Percentiles rank a stretch among this genome's conserved stretches.
Evolutionary conservation across 345 rosid genomes (phyloP).

Genomic region (Tarenaya hassleriana): DNA sequence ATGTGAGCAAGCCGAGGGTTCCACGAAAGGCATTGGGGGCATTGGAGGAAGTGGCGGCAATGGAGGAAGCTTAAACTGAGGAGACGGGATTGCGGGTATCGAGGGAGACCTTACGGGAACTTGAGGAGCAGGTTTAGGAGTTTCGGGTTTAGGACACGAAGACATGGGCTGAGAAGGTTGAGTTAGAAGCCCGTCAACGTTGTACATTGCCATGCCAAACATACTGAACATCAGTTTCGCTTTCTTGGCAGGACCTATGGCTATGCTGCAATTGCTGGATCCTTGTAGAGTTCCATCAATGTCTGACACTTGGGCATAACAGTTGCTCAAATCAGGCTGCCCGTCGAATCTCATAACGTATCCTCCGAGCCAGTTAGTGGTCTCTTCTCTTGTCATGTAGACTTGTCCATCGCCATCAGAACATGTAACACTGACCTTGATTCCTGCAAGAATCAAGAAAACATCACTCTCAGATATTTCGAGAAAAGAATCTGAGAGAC

Average conservation of each 20-base stretch:
- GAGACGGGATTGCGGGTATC: slow-evolving; percentile 31
- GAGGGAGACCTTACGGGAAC: slow-evolving; percentile 24
- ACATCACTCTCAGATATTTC: not conserved
- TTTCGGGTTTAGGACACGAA: slow-evolving; percentile 40
- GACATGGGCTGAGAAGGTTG: slow-evolving; percentile 66
- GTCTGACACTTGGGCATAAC: slow-evolving; percentile 58
- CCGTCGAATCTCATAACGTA: slow-evolving; percentile 71
- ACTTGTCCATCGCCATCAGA: slow-evolving; percentile 47
- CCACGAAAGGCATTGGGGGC: slow-evolving; percentile 49
- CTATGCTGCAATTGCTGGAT: slow-evolving; percentile 39
- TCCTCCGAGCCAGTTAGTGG: slow-evolving; percentile 60
- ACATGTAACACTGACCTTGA: slow-evolving; percentile 54
- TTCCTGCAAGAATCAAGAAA: slow-evolving; percentile 40
- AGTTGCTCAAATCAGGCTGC: slow-evolving; percentile 62
- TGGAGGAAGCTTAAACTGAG: slow-evolving; percentile 48
- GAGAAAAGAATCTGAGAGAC: too few species aligned
- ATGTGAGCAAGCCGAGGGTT: slow-evolving; percentile 73
- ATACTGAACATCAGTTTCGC: slow-evolving; percentile 45
- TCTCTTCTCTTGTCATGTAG: slow-evolving; percentile 64
- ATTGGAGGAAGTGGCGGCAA: slow-evolving; percentile 48
- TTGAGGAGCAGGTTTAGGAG: slow-evolving; percentile 28
- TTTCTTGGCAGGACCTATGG: slow-evolving; percentile 57
- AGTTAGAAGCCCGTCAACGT: slow-evolving; percentile 54
- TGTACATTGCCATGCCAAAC: slow-evolving; percentile 50
- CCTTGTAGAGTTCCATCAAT: slow-evolving; percentile 29